Percentiles rank a stretch among this genome's conserved stretches.
These are phyloP conservation scores for Saccharomycopsis oosterbeekiorum DNA, from an alignment of 805 yeast genomes.

Conservation along the genomic window DNA sequence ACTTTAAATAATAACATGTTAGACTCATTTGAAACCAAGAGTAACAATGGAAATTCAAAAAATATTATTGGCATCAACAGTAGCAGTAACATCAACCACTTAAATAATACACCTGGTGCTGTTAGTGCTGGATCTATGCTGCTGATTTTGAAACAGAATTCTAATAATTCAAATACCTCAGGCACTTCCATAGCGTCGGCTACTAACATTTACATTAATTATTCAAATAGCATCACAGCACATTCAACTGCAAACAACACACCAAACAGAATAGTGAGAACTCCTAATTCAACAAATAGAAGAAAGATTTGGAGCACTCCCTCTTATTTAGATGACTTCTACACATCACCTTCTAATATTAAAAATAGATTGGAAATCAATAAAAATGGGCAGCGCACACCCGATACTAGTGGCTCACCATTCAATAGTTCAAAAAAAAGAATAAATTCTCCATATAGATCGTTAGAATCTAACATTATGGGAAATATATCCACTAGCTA, in stretches of 20 bases:
- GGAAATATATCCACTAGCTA: slow-evolving; percentile 23
- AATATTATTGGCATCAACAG: neutral
- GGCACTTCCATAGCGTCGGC: neutral
- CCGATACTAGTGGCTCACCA: slow-evolving; percentile 27
- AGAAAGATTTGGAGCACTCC: slow-evolving; percentile 58
- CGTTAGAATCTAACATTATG: slow-evolving; percentile 15
- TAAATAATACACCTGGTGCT: neutral
- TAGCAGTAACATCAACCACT: neutral
- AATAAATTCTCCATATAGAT: neutral
- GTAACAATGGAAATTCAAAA: neutral
- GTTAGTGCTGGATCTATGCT: neutral
- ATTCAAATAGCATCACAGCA: neutral
- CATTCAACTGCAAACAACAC: slow-evolving; percentile 10
- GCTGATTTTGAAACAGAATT: neutral
- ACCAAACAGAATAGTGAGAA: slow-evolving; percentile 24
- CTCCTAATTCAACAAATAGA: slow-evolving; percentile 30
- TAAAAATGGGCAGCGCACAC: neutral
- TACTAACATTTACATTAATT: neutral
- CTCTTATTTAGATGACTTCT: slow-evolving; percentile 56
- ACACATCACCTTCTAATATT: slow-evolving; percentile 36
- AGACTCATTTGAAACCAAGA: neutral
- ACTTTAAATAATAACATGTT: neutral
- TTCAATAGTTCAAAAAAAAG: slow-evolving; percentile 19
- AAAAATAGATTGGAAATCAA: neutral
- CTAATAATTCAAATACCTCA: neutral